phyloP scores from a whole-genome alignment of 1,284 basidiomycete genomes.

The Moniliophthora roreri region DNA sequence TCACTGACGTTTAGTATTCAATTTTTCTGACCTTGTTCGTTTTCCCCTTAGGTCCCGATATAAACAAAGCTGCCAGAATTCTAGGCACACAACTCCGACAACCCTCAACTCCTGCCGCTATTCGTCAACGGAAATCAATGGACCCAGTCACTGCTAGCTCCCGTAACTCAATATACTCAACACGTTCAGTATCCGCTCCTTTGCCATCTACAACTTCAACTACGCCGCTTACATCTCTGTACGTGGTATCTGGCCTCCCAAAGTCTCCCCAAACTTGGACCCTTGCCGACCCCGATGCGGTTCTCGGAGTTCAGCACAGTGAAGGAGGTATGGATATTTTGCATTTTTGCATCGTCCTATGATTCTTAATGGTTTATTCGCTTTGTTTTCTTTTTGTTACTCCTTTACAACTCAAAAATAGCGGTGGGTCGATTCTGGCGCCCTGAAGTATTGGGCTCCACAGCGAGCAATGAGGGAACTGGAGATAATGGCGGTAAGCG shows the following conservation, averaged over 20 bases:
- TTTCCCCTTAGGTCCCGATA: slow-evolving; percentile 18
- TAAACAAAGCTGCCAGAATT: slow-evolving; percentile 69
- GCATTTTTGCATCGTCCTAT: too few species aligned
- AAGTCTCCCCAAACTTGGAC: slow-evolving; percentile 93
- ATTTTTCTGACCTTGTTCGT: too few species aligned
- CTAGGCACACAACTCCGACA: slow-evolving; percentile 44
- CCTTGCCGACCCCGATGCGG: slow-evolving; percentile 85
- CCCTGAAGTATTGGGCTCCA: slow-evolving; percentile 89
- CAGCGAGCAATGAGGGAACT: slow-evolving; percentile 84
- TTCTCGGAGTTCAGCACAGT: slow-evolving; percentile 79
- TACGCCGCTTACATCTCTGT: slow-evolving; percentile 76
- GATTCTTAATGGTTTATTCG: too few species aligned
- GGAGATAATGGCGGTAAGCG: slow-evolving; percentile 65
- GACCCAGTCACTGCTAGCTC: slow-evolving; percentile 76
- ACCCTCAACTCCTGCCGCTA: too few species aligned
- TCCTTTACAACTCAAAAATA: too few species aligned
- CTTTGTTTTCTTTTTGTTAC: too few species aligned
- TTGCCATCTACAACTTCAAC: slow-evolving; percentile 57
- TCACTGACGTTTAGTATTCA: slow-evolving; percentile 23
- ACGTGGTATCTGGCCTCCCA: slow-evolving; percentile 81
- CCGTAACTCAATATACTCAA: slow-evolving; percentile 74
- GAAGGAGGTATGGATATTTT: slow-evolving; percentile 46
- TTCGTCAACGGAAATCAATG: slow-evolving; percentile 72
- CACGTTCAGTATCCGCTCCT: slow-evolving; percentile 64
- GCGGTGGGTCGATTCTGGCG: slow-evolving; percentile 93